Percentiles rank a stretch among this genome's conserved stretches.
phyloP scores from a whole-genome alignment of 176 grass and related monocot species.

The Melocanna baccifera region DNA sequence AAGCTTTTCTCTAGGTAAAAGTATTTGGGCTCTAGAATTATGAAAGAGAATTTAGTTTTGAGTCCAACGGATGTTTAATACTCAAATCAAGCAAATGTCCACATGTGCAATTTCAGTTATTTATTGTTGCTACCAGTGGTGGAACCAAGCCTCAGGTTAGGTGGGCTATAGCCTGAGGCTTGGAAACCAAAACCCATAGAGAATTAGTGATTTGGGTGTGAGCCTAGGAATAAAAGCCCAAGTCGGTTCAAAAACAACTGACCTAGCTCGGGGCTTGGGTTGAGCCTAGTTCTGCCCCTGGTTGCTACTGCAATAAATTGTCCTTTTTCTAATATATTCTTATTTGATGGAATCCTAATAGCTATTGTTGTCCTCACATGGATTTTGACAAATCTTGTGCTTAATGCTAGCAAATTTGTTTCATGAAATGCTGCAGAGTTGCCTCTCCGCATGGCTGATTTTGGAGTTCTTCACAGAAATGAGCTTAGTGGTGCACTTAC shows the following conservation, averaged over 20 bases:
- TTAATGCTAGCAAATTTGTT: neutral
- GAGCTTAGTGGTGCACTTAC: slow-evolving; percentile 96
- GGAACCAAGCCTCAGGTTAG: too few relatives aligned
- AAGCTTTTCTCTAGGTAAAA: neutral
- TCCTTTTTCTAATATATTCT: neutral
- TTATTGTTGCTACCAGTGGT: neutral
- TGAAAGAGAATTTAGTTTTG: slow-evolving; percentile 1
- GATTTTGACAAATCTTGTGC: neutral
- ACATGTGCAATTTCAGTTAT: neutral
- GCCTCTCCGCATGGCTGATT: slow-evolving; percentile 93
- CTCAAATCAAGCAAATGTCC: neutral
- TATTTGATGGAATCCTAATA: neutral
- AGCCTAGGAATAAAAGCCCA: too few relatives aligned
- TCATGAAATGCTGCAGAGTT: slow-evolving; percentile 63
- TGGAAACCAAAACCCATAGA: too few relatives aligned
- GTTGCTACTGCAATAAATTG: neutral
- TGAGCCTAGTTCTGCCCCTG: too few relatives aligned
- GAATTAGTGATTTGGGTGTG: too few relatives aligned
- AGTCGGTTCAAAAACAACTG: too few relatives aligned
- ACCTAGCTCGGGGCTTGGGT: too few relatives aligned
- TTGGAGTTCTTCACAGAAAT: slow-evolving; percentile 95
- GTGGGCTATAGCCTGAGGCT: too few relatives aligned
- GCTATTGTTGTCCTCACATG: neutral
- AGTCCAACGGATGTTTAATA: neutral
- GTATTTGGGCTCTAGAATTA: neutral